Evolutionary conservation across 1,284 basidiomycete species (phyloP), one percentile per base, ranked within the genome.

Genomic region (Trichosporon sp.): DNA sequence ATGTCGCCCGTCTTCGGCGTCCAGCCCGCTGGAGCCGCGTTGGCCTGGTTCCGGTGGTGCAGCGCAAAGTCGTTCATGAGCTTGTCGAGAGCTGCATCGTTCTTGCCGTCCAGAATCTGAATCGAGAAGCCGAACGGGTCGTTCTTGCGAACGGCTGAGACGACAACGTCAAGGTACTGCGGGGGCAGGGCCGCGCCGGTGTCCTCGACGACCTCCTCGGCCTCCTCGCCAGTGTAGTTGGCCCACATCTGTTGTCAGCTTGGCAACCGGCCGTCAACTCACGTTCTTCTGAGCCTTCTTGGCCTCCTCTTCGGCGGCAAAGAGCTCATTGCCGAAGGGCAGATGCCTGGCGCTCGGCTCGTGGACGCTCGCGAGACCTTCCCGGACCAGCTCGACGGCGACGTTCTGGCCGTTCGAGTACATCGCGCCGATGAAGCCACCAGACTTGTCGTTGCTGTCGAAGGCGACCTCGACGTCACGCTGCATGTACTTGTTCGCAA

Each of bases 391-490:
- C 33, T 87, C 81, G 46, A 95, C 83, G 1, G 93, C 95, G 54
- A 86, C 88, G 76, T 97, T 98, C 69, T 92, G 89, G 2, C 74
- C 73, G 72, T 86, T 92, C 72, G 90, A 70, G 79, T 90, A 96
- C 62, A 97, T 83, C 0, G 89, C 82, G 16, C 95, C 95, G 70
- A 99, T 95, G 81, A 97, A 98, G 7, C 95, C 95, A 40, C 95
- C 95, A 16, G 89, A 89, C 81, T 96, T 97, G 83, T 99, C 95
- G 14, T 89, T 87, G 52, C 86, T 85, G 65, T 95, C 90, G 54
- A 97, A 87, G 70, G 92, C 89, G 66, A 98, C 88, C 79, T 99
- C 95, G 14, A 94, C 89, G 73, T 99, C 96, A 25, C 95, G 87
- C 79, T 99, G 96, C 87, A 97, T 88, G 73, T 89, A 93, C 64